Base-by-base conservation (phyloP, 192 early-diverging fungal species). In the Cetraspora pellucida region DNA sequence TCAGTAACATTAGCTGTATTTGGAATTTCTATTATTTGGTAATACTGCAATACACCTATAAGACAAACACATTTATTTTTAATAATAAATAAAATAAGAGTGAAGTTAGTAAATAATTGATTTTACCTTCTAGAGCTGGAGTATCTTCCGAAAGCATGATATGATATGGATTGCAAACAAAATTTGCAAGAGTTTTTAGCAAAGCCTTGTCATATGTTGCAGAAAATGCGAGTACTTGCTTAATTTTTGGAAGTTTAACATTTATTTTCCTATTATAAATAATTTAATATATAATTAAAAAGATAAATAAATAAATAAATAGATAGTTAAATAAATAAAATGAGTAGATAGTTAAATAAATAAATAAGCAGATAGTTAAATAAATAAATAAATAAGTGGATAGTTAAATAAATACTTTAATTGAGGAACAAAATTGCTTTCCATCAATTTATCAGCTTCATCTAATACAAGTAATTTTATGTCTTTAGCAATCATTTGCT, bases 371-470 rank as follows among this genome's bases (percentile, higher is more conserved):
- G 45, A 19, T 19, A 68, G 23, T 46, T n/a, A 45, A 45, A 50
- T 13, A 23, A 25, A 37, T 28, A n/a, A n/a, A n/a, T n/a, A n/a
- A n/a, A n/a, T n/a, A n/a, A n/a, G n/a, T n/a, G n/a, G n/a, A n/a
- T n/a, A n/a, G n/a, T n/a, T 37, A 21, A 23, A 10, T 74, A 30
- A 16, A 46, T 45, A 71, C 72, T 82, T 80, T 17, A 82, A 79
- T 59, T 83, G 80, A 16, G 80, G 75, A 25, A 77, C 68, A 63
- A 89, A 90, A 2, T 73, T 70, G 27, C 78, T 83, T 19, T 85
- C 84, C 85, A 90, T 89, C 28, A 90, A 31, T 71, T 90, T 89
- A 75, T 90, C 89, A 2, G 89, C 89, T 71, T 90, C 89, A 58
- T 90, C 89, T 67, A 90, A 58, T 21, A 90, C 87, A 10, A 89